Base-by-base conservation (phyloP, 306 rosid genomes). In the Ormosia semicastrata region DNA sequence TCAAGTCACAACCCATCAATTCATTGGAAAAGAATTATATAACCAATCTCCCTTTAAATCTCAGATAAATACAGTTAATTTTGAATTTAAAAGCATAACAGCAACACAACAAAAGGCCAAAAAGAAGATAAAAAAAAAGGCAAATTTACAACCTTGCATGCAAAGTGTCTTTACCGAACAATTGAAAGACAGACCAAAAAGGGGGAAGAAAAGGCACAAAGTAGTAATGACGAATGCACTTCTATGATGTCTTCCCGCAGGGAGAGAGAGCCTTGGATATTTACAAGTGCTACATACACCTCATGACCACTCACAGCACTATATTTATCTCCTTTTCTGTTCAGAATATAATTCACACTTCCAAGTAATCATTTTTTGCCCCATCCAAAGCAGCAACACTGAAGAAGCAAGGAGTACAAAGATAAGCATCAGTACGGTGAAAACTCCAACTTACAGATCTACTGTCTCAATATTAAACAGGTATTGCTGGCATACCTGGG, bases 381-480 rank as follows among this genome's bases (percentile, higher is more conserved):
- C 92, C 90, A 92, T 9, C 85, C 70, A 89, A 94, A 87, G 87
- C 98, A 94, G 89, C 94, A 92, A 71, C 75, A 33, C 98, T 94
- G 97, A 2, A 88, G 81, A 73, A 86, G 54, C 58, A 76, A 82
- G 29, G 47, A 59, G 70, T 71, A 79, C 15, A 72, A 84, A 80
- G 18, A 54, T 68, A 75, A 81, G 36, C 60, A 79, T 78, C 24
- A 70, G 78, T 58, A 32, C 4, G 64, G 7, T 5, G 67, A 68
- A 58, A 80, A 43, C 63, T 33, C 39, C 7, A 49, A 74, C 32
- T 9, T n/a, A 34, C 7, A 39, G 8, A 72, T 56, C 63, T 14
- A 14, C 14, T 53, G 64, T 17, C 24, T 65, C 54, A 60, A 47
- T 52, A 47, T 41, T 52, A 18, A 78, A 64, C 8, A 66, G 24